phyloP scores from a whole-genome alignment of 1,284 basidiomycete genomes.

The Mycosarcoma mackinlayi region DNA sequence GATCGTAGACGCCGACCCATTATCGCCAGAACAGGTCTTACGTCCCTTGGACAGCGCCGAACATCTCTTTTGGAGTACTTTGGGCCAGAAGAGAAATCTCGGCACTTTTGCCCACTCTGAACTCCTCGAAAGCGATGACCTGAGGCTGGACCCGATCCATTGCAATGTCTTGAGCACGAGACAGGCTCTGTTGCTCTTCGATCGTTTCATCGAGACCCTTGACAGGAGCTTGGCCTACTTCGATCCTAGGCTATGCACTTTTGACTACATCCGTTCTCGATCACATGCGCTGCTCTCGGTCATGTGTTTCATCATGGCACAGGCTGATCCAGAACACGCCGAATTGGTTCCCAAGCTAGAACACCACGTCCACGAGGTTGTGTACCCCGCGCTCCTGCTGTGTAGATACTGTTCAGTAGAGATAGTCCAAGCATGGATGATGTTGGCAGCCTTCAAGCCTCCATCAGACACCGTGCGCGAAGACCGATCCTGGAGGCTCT shows the following conservation, averaged over 20 bases:
- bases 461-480: conserved; percentile 12
- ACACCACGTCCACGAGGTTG: conserved; percentile 4
- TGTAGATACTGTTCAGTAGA: conserved; percentile 10
- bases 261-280: conserved; percentile 4
- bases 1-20: no score
- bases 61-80: conserved; percentile 11
- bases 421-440: conserved; percentile 12
- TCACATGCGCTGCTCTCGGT: conserved; percentile 11
- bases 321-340: neutral
- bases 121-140: neutral
- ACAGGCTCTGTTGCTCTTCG: conserved; percentile 1
- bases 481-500: conserved; percentile 3
- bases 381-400: conserved; percentile 6
- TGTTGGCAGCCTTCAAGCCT: conserved; percentile 18
- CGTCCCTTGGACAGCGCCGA: conserved; percentile 15
- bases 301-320: conserved; percentile 11
- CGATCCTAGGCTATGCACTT: conserved; percentile 10
- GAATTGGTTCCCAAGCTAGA: neutral
- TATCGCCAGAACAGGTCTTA: neutral
- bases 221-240: conserved; percentile 12
- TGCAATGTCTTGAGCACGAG: neutral
- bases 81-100: neutral
- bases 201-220: conserved; percentile 8
- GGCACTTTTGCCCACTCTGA: neutral
- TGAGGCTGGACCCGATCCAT: neutral